Percentiles rank a stretch among this genome's conserved stretches.
Evolutionary conservation across 1,284 basidiomycete genomes (phyloP).

Genomic region (Fomitopsis schrenkii): DNA sequence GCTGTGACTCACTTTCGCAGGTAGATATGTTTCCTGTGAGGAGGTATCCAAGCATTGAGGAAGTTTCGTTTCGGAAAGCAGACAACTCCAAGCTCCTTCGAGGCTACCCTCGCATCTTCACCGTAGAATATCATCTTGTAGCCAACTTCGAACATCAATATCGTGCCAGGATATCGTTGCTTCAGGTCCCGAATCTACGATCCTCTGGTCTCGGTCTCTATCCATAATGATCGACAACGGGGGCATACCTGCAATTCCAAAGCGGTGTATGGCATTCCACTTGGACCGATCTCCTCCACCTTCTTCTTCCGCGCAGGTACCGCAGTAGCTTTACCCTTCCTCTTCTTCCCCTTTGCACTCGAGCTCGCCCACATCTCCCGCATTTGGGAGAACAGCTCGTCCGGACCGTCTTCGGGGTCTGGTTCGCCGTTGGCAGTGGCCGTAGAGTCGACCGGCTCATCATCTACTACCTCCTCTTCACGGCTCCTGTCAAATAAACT

Average conservation of each 20-base stretch:
- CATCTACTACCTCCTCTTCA: constrained; percentile 15
- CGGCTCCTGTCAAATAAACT: constrained; percentile 24
- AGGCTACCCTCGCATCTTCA: constrained; percentile 85
- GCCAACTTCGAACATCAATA: constrained; percentile 86
- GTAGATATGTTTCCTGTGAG: constrained; percentile 80
- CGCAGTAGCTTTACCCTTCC: constrained; percentile 27
- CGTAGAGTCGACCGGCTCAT: constrained; percentile 21
- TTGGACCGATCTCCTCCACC: constrained; percentile 62
- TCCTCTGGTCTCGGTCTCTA: constrained; percentile 2
- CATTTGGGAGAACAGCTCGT: constrained; percentile 46
- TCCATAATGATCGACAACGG: no score
- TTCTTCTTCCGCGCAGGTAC: constrained; percentile 33
- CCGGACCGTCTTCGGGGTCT: constrained; percentile 37
- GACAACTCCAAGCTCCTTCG: constrained; percentile 79
- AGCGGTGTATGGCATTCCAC: constrained; percentile 78
- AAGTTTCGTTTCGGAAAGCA: constrained; percentile 80
- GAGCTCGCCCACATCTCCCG: constrained; percentile 40
- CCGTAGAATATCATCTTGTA: constrained; percentile 90
- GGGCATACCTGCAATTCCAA: constrained; percentile 72
- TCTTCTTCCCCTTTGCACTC: constrained; percentile 33
- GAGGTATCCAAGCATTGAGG: constrained; percentile 79
- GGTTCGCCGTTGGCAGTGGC: constrained; percentile 7
- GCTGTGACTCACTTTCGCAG: constrained; percentile 69
- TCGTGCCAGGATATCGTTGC: constrained; percentile 65
- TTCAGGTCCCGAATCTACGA: constrained; percentile 67